These are phyloP conservation scores for Auricularia cornea DNA, from an alignment of 768 basidiomycete genomes.

Conservation along the genomic window DNA sequence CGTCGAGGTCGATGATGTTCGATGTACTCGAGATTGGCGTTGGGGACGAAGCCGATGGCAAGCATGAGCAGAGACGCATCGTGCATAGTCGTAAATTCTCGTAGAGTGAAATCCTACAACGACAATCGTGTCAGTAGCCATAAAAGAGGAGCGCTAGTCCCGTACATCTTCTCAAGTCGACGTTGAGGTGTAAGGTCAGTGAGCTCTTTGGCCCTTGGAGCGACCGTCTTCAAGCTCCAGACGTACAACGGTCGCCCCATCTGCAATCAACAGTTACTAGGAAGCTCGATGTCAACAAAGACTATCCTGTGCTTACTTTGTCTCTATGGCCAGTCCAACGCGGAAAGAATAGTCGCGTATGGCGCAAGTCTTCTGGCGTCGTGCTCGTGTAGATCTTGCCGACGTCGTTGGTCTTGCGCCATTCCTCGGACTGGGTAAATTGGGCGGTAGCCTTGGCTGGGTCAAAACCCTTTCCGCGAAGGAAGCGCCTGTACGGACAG, in stretches of 20 bases:
- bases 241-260: constrained; percentile 66
- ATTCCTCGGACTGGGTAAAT: constrained; percentile 57
- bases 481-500: constrained; percentile 54
- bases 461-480: constrained; percentile 70
- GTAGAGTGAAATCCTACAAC: constrained; percentile 36
- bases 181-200: constrained; percentile 43
- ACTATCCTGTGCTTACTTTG: constrained; percentile 50
- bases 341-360: constrained; percentile 58
- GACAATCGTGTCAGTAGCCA: not conserved
- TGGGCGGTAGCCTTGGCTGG: constrained; percentile 56
- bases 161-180: constrained; percentile 65
- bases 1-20: constrained; percentile 58
- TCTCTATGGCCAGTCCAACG: constrained; percentile 75
- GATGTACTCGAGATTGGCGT: constrained; percentile 6
- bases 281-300: too few species aligned
- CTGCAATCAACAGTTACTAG: constrained; percentile 23
- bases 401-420: constrained; percentile 58
- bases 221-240: constrained; percentile 60
- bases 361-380: constrained; percentile 50
- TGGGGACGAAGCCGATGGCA: constrained; percentile 3
- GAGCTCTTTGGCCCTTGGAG: constrained; percentile 50
- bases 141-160: constrained; percentile 6
- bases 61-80: not conserved
- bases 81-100: not conserved
- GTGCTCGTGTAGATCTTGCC: constrained; percentile 56